A percentile compares a stretch with the other conserved stretches of the same genome.
Conservation (phyloP, 2,329 filamentous ascomycete species). For the Aspergillaceae sp. region DNA sequence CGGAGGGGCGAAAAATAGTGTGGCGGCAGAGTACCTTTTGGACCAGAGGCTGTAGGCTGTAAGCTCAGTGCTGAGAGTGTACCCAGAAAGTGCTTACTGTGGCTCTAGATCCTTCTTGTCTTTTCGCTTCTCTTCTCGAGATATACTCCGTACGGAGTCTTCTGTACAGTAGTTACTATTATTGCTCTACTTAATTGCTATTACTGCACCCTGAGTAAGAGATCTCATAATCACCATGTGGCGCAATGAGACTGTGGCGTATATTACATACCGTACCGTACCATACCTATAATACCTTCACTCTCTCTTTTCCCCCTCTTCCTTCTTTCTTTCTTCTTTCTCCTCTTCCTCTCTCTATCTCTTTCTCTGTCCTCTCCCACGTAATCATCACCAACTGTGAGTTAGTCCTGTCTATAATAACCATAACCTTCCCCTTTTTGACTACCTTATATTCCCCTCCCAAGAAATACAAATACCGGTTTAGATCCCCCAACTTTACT, state of each 20-base stretch:
- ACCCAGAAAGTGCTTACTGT: no score
- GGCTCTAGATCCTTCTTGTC: no score
- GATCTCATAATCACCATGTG: background rate
- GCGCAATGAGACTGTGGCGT: background rate
- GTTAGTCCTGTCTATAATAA: slow-evolving; percentile 1
- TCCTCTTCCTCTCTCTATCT: slow-evolving; percentile 15
- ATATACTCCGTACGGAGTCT: no score
- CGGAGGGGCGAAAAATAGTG: no score
- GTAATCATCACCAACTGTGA: slow-evolving; percentile 12
- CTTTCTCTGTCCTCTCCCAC: slow-evolving; percentile 19
- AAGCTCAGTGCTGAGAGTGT: no score
- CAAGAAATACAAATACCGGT: no score
- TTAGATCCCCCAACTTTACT: background rate
- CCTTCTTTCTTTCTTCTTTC: slow-evolving; percentile 2
- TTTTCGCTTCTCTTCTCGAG: no score
- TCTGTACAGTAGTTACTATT: no score
- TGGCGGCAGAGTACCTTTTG: no score
- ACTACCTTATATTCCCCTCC: background rate
- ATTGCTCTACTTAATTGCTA: background rate
- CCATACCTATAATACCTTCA: background rate
- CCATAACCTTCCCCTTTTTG: background rate
- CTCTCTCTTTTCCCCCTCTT: slow-evolving; percentile 1
- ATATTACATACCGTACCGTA: background rate
- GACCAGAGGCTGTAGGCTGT: no score
- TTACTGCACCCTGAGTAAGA: background rate